Conservation (phyloP, 306 rosid species). For the Quercus wislizeni region DNA sequence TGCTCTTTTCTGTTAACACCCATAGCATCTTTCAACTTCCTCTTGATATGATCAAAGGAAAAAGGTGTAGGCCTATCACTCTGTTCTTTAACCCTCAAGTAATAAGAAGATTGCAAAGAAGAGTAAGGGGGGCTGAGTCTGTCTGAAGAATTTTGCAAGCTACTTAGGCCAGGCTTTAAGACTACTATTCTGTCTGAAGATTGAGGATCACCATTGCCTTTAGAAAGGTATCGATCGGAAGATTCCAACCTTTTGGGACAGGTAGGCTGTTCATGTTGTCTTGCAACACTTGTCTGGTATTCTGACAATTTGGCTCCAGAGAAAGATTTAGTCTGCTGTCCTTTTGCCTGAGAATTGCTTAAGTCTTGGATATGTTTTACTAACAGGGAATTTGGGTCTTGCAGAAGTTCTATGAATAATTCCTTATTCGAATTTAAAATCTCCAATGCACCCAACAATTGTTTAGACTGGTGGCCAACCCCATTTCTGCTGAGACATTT, state of each 20-base stretch:
- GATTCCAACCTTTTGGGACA: constrained; percentile 6
- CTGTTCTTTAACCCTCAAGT: constrained; percentile 23
- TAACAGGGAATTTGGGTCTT: constrained; percentile 68
- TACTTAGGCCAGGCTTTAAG: constrained; percentile 39
- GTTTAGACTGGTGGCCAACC: constrained; percentile 47
- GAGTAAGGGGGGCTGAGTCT: constrained; percentile 15
- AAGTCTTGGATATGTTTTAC: constrained; percentile 56
- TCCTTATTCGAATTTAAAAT: constrained; percentile 72
- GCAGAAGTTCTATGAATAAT: constrained; percentile 57
- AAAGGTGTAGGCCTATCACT: constrained; percentile 28
- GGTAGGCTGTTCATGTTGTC: constrained; percentile 29
- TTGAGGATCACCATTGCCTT: constrained; percentile 21
- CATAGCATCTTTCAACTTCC: constrained; percentile 52
- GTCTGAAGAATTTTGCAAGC: constrained; percentile 23
- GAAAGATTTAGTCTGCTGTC: constrained; percentile 23
- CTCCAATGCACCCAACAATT: constrained; percentile 62
- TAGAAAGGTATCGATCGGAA: constrained; percentile 22
- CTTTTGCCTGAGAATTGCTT: constrained; percentile 38
- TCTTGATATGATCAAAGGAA: constrained; percentile 44
- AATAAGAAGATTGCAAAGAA: constrained; percentile 27
- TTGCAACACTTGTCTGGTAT: constrained; percentile 21
- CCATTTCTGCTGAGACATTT: constrained; percentile 35
- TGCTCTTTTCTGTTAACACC: constrained; percentile 44
- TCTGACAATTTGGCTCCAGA: constrained; percentile 22
- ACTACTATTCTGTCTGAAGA: constrained; percentile 44